Percentiles rank a stretch among this genome's conserved stretches.
Evolutionary conservation across 2,329 filamentous ascomycete species (phyloP).

Genomic region (Colletotrichum liaoningense): DNA sequence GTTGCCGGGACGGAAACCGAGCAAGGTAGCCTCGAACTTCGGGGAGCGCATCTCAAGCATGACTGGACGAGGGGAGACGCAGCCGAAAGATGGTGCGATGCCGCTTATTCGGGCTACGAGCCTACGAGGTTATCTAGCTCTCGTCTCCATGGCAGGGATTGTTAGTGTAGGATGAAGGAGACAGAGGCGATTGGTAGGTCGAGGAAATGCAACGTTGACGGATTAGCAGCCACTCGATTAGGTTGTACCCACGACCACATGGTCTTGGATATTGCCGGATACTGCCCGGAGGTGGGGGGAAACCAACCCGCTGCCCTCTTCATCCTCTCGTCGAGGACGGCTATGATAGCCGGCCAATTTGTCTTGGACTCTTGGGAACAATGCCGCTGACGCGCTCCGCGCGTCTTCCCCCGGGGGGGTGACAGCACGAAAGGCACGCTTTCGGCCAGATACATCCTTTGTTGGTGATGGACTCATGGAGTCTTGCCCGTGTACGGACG

Average conservation of each 20-base stretch:
- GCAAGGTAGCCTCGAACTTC: background rate
- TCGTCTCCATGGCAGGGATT: background rate
- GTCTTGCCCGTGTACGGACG: background rate
- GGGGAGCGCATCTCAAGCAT: background rate
- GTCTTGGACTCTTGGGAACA: background rate
- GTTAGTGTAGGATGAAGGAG: background rate
- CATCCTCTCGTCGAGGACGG: background rate
- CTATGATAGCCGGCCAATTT: background rate
- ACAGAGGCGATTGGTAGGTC: background rate
- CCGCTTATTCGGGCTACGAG: conserved; percentile 15
- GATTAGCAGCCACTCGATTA: background rate
- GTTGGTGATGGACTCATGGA: conserved; percentile 22
- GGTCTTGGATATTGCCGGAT: background rate
- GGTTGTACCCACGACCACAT: background rate
- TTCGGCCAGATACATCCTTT: background rate
- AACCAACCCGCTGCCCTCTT: background rate
- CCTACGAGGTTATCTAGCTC: background rate
- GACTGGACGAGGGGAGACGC: background rate
- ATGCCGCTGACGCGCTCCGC: background rate
- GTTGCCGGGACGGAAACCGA: conserved; percentile 3
- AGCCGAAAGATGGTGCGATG: conserved; percentile 1
- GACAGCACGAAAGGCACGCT: background rate
- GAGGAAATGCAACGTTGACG: background rate
- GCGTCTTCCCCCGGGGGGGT: background rate
- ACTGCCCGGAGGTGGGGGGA: background rate